Percentiles rank a stretch among this genome's conserved stretches.
These are phyloP conservation scores for Corynespora cassiicola DNA, from an alignment of 2,329 filamentous ascomycete species.

Conservation along the genomic window DNA sequence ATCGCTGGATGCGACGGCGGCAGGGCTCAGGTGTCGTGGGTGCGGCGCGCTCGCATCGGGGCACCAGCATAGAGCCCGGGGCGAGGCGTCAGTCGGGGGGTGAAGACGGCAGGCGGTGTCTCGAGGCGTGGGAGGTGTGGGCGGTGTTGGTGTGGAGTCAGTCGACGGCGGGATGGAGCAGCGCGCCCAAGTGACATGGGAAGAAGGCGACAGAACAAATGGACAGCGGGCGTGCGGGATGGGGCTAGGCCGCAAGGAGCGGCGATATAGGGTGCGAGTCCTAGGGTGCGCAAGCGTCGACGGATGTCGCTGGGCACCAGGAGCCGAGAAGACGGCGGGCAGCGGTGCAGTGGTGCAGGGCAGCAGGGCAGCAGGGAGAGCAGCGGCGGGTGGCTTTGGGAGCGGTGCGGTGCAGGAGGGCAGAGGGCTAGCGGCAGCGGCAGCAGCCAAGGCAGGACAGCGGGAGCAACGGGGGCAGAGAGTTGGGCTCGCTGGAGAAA, in stretches of 20 bases:
- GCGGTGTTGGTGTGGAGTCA: background rate
- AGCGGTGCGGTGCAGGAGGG: conserved; percentile 3
- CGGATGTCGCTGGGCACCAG: too few species aligned
- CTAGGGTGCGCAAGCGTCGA: too few species aligned
- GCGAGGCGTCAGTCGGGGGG: conserved; percentile 1
- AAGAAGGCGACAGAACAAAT: too few species aligned
- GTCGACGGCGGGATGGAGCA: too few species aligned
- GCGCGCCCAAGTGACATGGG: too few species aligned
- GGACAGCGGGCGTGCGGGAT: too few species aligned
- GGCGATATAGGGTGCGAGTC: too few species aligned
- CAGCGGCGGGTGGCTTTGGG: too few species aligned
- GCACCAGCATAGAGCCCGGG: conserved; percentile 12
- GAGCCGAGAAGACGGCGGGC: too few species aligned
- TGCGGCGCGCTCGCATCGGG: conserved; percentile 5
- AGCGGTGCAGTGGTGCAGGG: background rate
- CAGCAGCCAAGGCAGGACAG: background rate
- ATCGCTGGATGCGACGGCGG: conserved; percentile 30
- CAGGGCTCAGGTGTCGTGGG: conserved; percentile 16
- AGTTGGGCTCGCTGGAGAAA: too few species aligned
- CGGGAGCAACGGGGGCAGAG: too few species aligned
- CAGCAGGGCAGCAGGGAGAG: background rate
- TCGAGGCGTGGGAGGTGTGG: background rate
- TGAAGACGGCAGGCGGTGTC: background rate
- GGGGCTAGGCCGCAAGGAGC: too few species aligned
- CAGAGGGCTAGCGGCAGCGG: background rate